Base-by-base conservation (phyloP, 176 grass and related monocot genomes). In the Leersia perrieri region DNA sequence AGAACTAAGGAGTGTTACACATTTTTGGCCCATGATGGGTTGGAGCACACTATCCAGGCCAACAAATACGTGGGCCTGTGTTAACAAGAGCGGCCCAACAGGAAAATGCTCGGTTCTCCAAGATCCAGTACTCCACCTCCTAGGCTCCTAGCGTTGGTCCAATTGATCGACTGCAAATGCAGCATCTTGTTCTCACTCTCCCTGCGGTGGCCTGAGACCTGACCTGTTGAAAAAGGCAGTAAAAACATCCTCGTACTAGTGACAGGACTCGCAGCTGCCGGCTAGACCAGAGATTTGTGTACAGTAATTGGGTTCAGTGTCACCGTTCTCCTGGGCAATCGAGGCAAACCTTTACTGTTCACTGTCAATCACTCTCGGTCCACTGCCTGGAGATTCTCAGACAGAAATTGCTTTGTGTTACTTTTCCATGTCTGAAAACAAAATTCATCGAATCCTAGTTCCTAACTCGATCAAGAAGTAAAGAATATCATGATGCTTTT, bases 321-420 rank as follows among this genome's bases (percentile, higher is more conserved):
- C 68, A 73, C 30, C 68, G 67, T 73, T 73, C 79, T 40, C 58
- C 31, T 7, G 83, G 12, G 12, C 83, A 85, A 36, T 28, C 16
- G 4, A 53, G 49, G 49, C 18, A 22, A 53, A 53, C 20, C 18
- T 57, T 33, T 20, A 3, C 44, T 18, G 31, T 20, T 40, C 66
- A 27, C 30, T 8, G 3, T 22, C 66, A 75, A 14, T 23, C 39
- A 33, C 14, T 35, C 34, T 32, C 29, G n/a, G 9, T 0, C n/a
- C n/a, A 1, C 9, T 72, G 66, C 39, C 83, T 26, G 67, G 66
- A 15, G 55, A 64, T 85, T 47, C 15, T 20, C 4, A 11, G 75
- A 40, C 76, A 58, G 31, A n/a, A 28, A 28, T 15, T 12, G 16
- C 29, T n/a, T n/a, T 25, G 28, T 14, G 33, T 5, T 20, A 9